Percentiles rank a stretch among this genome's conserved stretches.
phyloP scores from a whole-genome alignment of 768 basidiomycete genomes.

The Panaeolus cyanescens region DNA sequence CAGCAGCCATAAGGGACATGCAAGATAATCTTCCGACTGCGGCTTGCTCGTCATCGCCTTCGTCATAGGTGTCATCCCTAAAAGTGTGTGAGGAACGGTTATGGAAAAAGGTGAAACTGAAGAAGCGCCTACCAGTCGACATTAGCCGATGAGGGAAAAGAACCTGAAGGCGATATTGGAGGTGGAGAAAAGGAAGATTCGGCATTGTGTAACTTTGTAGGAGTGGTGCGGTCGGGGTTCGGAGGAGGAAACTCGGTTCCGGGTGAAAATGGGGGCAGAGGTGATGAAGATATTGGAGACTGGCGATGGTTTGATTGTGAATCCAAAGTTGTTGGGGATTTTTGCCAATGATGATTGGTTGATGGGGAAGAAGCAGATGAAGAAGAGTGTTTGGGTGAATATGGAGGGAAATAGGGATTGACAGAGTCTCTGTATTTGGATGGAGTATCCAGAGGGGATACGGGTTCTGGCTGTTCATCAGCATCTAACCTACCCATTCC shows the following conservation, averaged over 20 bases:
- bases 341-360: background rate
- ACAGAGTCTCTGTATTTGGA: slow-evolving; percentile 14
- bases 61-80: slow-evolving; percentile 25
- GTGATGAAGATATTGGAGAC: slow-evolving; percentile 3
- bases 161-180: background rate
- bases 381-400: slow-evolving; percentile 21
- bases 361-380: slow-evolving; percentile 1
- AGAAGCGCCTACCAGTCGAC: slow-evolving; percentile 11
- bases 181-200: slow-evolving; percentile 55
- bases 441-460: slow-evolving; percentile 7
- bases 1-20: slow-evolving; percentile 91
- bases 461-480: slow-evolving; percentile 15
- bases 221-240: background rate
- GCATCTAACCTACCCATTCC: slow-evolving; percentile 80
- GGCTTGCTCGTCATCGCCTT: slow-evolving; percentile 63
- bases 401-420: slow-evolving; percentile 58
- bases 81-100: slow-evolving; percentile 1
- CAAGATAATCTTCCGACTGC: slow-evolving; percentile 85
- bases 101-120: slow-evolving; percentile 6
- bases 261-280: slow-evolving; percentile 9
- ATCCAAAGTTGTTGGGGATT: background rate
- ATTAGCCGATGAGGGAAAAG: slow-evolving; percentile 6
- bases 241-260: slow-evolving; percentile 11
- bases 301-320: background rate
- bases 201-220: background rate